Evolutionary conservation across 140 eudicot species (phyloP).

Genomic region (Senecio squalidus): DNA sequence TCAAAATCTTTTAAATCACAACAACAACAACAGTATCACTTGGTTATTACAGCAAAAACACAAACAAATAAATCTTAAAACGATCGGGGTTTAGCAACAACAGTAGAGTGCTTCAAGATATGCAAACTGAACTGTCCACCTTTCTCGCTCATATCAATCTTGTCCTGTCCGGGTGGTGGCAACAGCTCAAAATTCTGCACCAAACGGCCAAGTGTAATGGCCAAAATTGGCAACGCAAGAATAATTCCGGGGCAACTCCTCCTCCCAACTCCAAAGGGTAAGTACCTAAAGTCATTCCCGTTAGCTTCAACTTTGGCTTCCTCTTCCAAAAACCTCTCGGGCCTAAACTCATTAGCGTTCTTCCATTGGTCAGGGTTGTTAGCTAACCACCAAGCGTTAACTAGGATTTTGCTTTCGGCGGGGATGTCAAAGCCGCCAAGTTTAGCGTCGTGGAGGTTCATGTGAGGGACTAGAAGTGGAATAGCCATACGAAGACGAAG

Average conservation of each 20-base stretch:
- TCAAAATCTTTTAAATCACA: slow-evolving; percentile 18
- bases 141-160: slow-evolving; percentile 73
- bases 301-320: slow-evolving; percentile 83
- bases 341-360: slow-evolving; percentile 87
- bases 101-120: slow-evolving; percentile 67
- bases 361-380: slow-evolving; percentile 91
- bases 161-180: slow-evolving; percentile 88
- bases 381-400: slow-evolving; percentile 93
- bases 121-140: slow-evolving; percentile 88
- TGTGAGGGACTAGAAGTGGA: slow-evolving; percentile 91
- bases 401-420: slow-evolving; percentile 82
- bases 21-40: background rate
- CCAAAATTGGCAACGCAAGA: slow-evolving; percentile 81
- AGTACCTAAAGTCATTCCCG: slow-evolving; percentile 80
- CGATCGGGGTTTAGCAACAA: slow-evolving; percentile 73
- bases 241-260: slow-evolving; percentile 98
- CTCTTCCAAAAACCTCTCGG: slow-evolving; percentile 92
- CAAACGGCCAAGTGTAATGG: slow-evolving; percentile 78
- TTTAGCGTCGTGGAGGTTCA: slow-evolving; percentile 91
- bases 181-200: slow-evolving; percentile 87
- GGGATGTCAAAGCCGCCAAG: slow-evolving; percentile 79
- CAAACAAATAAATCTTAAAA: slow-evolving; percentile 24
- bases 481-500: slow-evolving; percentile 89
- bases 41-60: background rate
- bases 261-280: slow-evolving; percentile 87